Evolutionary conservation across 208 protist genomes (phyloP).

Genomic region (Leishmania aethiopica): DNA sequence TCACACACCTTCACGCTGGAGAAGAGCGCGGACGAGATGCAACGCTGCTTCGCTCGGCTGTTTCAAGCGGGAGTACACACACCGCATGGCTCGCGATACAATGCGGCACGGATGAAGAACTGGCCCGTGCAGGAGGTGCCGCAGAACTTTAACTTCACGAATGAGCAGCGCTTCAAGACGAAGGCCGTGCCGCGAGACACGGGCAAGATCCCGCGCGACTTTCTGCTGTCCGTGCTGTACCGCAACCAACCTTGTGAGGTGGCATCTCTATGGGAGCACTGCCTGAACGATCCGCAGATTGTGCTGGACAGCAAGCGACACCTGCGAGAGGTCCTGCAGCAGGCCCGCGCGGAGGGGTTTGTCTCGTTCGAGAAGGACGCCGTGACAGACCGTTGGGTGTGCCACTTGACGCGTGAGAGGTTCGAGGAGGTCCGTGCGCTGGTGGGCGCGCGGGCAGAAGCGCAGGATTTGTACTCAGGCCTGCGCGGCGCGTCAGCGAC

Average conservation of each 20-base stretch:
- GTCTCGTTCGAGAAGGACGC: slow-evolving; percentile 85
- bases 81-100: slow-evolving; percentile 64
- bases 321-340: slow-evolving; percentile 86
- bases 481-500: slow-evolving; percentile 60
- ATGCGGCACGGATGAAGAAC: slow-evolving; percentile 77
- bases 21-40: slow-evolving; percentile 21
- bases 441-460: slow-evolving; percentile 48
- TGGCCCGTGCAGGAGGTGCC: slow-evolving; percentile 82
- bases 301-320: slow-evolving; percentile 93
- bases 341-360: slow-evolving; percentile 87
- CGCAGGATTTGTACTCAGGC: slow-evolving; percentile 46
- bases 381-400: slow-evolving; percentile 72
- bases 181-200: slow-evolving; percentile 86
- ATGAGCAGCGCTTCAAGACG: slow-evolving; percentile 75
- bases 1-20: not conserved
- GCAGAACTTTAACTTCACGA: slow-evolving; percentile 78
- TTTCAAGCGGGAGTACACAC: slow-evolving; percentile 82
- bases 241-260: slow-evolving; percentile 90
- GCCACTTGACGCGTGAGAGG: slow-evolving; percentile 78
- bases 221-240: slow-evolving; percentile 90
- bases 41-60: slow-evolving; percentile 27
- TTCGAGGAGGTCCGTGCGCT: slow-evolving; percentile 84
- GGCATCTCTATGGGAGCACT: slow-evolving; percentile 79
- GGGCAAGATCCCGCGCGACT: slow-evolving; percentile 83
- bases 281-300: slow-evolving; percentile 74